Evolutionary conservation across 495 filamentous ascomycete genomes (phyloP), one percentile per base, ranked within the genome.

Genomic region (Aspergillus wentii): DNA sequence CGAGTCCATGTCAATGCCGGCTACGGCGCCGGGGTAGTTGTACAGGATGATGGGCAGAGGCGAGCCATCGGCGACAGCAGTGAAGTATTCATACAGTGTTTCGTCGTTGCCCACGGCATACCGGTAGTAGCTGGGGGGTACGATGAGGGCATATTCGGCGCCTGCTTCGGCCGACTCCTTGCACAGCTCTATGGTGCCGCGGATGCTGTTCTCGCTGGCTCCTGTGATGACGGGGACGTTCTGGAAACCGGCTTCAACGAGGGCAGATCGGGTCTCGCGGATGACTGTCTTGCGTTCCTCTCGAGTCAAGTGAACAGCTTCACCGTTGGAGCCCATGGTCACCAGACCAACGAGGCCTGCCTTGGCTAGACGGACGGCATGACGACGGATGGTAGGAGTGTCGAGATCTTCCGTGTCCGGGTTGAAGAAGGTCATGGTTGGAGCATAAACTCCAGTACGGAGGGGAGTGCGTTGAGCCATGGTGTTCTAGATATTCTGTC

Each of bases 1-100:
- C 22, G 81, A 86, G 71, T 91, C 87, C 83, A 94, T 86, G 56
- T 94, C 88, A 51, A 94, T 86, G 18, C 88, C 88, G n/a, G 85
- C 78, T 4, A 94, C 88, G 23, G 87, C 88, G 23, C 87, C 88
- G 1, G 88, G 88, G 64, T 94, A 94, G 70, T 94, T 94, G 70
- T 94, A 92, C 9, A 94, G 68, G 38, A 91, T 76, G n/a, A 94
- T 65, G 3, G 86, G 85, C 11, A 94, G 57, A 5, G 88, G 86
- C 16, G 78, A 83, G 8, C 49, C 69, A 54, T 90, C 83, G 17
- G 88, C 88, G 1, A 92, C 84, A 20, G 71, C 68, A 11, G 74
- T 80, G 68, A 82, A 94, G 70, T 82, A 94, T 48, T 80, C 79
- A 48, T 80, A 79, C 20, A 94, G 69, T 23, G 84, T 76, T 35